Base-by-base conservation (phyloP, 2,329 filamentous ascomycete genomes). In the Lomentospora prolificans region DNA sequence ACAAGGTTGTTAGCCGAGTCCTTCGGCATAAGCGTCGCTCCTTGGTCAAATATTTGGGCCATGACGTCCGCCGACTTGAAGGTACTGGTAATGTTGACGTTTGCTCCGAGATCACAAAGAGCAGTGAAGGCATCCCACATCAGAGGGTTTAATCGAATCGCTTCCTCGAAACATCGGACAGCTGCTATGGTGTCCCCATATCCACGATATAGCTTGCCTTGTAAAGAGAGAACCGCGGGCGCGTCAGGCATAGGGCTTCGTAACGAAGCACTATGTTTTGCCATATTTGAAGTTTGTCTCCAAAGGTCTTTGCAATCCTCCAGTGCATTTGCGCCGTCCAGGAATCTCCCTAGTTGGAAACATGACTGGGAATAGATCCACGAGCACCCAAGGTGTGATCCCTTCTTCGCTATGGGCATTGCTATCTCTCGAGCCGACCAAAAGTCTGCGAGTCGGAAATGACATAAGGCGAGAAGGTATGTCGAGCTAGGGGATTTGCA, bases 91-190 rank as follows among this genome's bases (percentile, higher is more conserved):
- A 94, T 84, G 56, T 88, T 84, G 55, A 97, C 79, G 61, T 84
- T 85, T 48, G 90, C 86, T 3, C 89, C 89, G 84, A 82, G 89
- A 65, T 96, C 90, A 67, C 91, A 96, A 6, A 99, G 78, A 14
- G 83, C 86, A 22, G 86, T 84, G 64, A 97, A 97, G 0, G 92
- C 91, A 75, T 99, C 94, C 94, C 94, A 99, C 81, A 96, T 94
- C 70, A 97, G 92, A 1, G 94, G 91, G 65, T 97, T 99, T 55
- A 85, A 70, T 70, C 91, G 95, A 63, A 99, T 74, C 4, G 91
- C 84, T 58, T 95, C 90, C 61, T 95, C 90, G 66, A 94, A 97
- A 68, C 83, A 90, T 61, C 87, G 81, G 14, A 92, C 84, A 6
- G 94, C 91, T 69, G 89, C 90, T 62, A 87, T 87, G 64, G 87